Conservation (phyloP, 306 rosid species). For the Medicago truncatula region DNA sequence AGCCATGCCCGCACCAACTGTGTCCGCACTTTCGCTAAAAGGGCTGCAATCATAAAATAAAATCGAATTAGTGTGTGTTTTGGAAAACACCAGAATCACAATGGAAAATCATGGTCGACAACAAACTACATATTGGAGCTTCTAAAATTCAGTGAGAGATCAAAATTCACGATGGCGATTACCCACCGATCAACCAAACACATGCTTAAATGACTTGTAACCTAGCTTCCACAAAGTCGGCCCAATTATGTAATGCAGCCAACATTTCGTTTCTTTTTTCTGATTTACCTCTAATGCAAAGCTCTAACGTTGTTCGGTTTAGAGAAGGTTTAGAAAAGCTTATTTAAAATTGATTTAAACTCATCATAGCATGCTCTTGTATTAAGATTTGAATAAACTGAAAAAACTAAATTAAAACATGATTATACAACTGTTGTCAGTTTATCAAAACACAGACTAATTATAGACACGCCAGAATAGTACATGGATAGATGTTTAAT, state of each 20-base stretch:
- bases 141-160: not conserved
- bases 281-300: not conserved
- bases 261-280: not conserved
- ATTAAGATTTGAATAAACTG: not conserved
- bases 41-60: slow-evolving; percentile 62
- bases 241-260: not conserved
- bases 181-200: not conserved
- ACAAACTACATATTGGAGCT: not conserved
- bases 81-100: not conserved
- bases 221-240: not conserved
- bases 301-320: not conserved
- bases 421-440: not conserved
- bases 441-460: not conserved
- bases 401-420: not conserved
- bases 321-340: not conserved
- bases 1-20: slow-evolving; percentile 75
- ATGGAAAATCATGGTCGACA: not conserved
- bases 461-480: not conserved
- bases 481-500: not conserved
- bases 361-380: not conserved
- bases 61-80: not conserved
- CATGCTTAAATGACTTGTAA: not conserved
- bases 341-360: not conserved
- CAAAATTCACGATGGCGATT: not conserved
- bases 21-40: slow-evolving; percentile 76